Conservation (phyloP, 352 stramenopile species). For the Phytophthora palmivora region DNA sequence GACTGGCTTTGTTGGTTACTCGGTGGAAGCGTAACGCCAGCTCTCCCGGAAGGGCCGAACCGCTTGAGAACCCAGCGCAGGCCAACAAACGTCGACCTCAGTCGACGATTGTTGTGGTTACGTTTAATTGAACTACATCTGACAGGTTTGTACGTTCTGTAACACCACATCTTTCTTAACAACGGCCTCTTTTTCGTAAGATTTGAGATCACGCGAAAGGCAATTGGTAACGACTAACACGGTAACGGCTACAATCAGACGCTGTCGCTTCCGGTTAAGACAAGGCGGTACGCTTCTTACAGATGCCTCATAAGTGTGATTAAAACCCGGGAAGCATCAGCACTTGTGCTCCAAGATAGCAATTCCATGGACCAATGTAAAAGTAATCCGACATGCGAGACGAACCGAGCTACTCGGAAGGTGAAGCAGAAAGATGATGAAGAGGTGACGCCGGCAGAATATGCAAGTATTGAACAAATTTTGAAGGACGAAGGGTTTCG, state of each 20-base stretch:
- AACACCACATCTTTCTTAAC: too few relatives aligned
- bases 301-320: conserved; percentile 13
- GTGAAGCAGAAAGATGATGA: background rate
- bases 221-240: background rate
- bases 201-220: conserved; percentile 2
- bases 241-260: background rate
- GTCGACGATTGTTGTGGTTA: too few relatives aligned
- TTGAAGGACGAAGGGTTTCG: background rate
- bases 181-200: background rate
- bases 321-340: conserved; percentile 6
- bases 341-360: conserved; percentile 3
- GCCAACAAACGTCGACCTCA: too few relatives aligned
- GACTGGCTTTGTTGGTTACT: too few relatives aligned
- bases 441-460: background rate
- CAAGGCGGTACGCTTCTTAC: conserved; percentile 8
- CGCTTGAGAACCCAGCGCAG: too few relatives aligned
- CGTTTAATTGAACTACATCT: too few relatives aligned
- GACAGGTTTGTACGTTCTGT: too few relatives aligned
- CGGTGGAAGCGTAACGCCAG: too few relatives aligned
- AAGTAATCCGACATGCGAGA: background rate
- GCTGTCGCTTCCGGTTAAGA: background rate
- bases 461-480: background rate
- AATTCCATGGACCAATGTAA: conserved; percentile 10
- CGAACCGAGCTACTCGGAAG: background rate
- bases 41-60: too few relatives aligned